phyloP scores from a whole-genome alignment of 2,329 filamentous ascomycete genomes.

The Chaetomiaceae sp. region DNA sequence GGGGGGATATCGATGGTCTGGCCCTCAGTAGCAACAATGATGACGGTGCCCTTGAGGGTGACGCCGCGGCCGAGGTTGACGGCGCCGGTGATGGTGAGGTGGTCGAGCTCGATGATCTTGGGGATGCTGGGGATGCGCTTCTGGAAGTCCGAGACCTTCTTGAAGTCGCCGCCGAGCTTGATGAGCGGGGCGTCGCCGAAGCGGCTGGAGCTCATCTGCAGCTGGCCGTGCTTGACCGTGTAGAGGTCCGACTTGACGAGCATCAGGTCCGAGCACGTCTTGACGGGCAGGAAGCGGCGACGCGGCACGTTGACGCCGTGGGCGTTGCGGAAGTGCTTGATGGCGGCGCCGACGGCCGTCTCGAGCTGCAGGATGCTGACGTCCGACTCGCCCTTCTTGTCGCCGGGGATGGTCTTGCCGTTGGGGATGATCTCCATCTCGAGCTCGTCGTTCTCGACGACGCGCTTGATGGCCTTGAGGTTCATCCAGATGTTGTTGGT shows the following conservation, averaged over 20 bases:
- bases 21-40: conserved; percentile 96
- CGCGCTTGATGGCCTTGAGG: conserved; percentile 93
- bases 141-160: conserved; percentile 98
- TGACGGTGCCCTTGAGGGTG: conserved; percentile 95
- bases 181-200: conserved; percentile 96
- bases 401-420: conserved; percentile 94
- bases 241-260: conserved; percentile 99
- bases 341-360: conserved; percentile 96
- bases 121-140: conserved; percentile 82
- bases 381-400: conserved; percentile 99
- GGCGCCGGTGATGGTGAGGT: conserved; percentile 94
- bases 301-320: conserved; percentile 99
- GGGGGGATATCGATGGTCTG: conserved; percentile 97
- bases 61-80: conserved; percentile 96
- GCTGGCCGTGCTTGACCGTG: conserved; percentile 96
- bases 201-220: conserved; percentile 92
- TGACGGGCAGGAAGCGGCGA: conserved; percentile 97
- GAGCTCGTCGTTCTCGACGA: conserved; percentile 96
- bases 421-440: conserved; percentile 99
- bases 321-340: conserved; percentile 97
- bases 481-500: conserved; percentile 99
- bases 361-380: conserved; percentile 97
- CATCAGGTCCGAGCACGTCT: conserved; percentile 99
- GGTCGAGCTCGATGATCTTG: conserved; percentile 86
- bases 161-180: conserved; percentile 98